phyloP scores from a whole-genome alignment of 2,329 filamentous ascomycete genomes.

The Monosporascus sp. region DNA sequence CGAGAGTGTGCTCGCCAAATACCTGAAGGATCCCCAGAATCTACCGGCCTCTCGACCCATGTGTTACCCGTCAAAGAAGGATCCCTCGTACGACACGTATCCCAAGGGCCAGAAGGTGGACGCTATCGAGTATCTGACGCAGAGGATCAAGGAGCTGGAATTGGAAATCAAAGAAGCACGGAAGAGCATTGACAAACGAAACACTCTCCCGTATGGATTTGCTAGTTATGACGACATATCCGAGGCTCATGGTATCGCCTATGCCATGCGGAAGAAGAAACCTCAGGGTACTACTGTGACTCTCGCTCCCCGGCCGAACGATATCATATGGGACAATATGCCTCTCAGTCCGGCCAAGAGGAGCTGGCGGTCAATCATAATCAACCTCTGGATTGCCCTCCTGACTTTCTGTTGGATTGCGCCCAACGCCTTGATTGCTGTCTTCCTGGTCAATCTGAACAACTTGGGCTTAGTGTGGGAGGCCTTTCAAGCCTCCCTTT shows the following conservation, averaged over 20 bases:
- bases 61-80: conserved; percentile 76
- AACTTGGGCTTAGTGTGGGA: conserved; percentile 80
- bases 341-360: conserved; percentile 63
- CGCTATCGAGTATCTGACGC: conserved; percentile 87
- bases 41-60: conserved; percentile 72
- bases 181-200: conserved; percentile 75
- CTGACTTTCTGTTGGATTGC: conserved; percentile 83
- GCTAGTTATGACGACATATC: conserved; percentile 86
- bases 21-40: conserved; percentile 79
- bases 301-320: conserved; percentile 80
- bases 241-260: conserved; percentile 84
- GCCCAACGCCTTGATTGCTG: conserved; percentile 89
- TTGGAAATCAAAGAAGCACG: conserved; percentile 79
- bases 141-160: conserved; percentile 78
- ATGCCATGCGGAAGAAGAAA: conserved; percentile 72
- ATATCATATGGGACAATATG: conserved; percentile 96
- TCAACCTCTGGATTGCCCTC: conserved; percentile 76
- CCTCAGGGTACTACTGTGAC: conserved; percentile 71
- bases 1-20: conserved; percentile 80
- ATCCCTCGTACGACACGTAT: conserved; percentile 60
- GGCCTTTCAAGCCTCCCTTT: conserved; percentile 63
- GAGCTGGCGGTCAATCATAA: conserved; percentile 68
- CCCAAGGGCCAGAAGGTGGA: conserved; percentile 71
- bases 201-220: conserved; percentile 88
- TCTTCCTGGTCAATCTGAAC: conserved; percentile 81